Base-by-base conservation (phyloP, 2,329 filamentous ascomycete genomes). In the Plectosphaerella cucumerina region DNA sequence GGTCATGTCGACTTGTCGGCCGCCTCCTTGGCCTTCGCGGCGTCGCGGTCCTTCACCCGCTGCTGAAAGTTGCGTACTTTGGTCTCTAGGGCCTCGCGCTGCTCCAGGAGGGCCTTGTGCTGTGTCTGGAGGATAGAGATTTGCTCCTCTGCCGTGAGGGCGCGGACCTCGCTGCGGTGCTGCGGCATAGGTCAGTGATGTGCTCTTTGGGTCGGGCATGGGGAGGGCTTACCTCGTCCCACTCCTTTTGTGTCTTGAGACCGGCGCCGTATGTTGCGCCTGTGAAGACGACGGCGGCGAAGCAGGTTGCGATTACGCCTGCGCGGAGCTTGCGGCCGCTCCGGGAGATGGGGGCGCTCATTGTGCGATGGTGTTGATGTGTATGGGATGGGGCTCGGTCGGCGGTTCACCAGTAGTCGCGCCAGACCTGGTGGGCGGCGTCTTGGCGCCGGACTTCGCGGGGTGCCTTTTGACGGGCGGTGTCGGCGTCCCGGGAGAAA, bases 231-330 rank as follows among this genome's bases (percentile, higher is more conserved):
- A 76, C 75, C 59, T 74, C 62, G 54, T 68, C 63, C 57, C 70
- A 76, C 55, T 79, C 73, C 52, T 70, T 66, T 53, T 76, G 72
- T 45, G 70, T 69, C 63, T 78, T 78, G 44, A 79, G 60, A 44
- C 73, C 71, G 6, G 76, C 76, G 48, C 76, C 76, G 50, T 76
- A 77, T 44, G 75, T 66, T 43, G 71, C 62, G 52, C 75, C 75
- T 31, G 76, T 73, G 52, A 72, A 65, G 53, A 76, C 69, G 51
- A 76, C 69, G 53, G 73, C 74, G 3, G 69, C 71, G 54, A 76
- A 70, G 33, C 73, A 74, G 33, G 62, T 67, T n/a, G 76, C 75
- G 50, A 62, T 56, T 23, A 61, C 53, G 34, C 56, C 58, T 34
- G 57, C 56, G 37, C 54, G 54, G 23, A 58, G 56, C 54, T 62